Conservation (phyloP, 140 eudicot species). For the Senecio squalidus region DNA sequence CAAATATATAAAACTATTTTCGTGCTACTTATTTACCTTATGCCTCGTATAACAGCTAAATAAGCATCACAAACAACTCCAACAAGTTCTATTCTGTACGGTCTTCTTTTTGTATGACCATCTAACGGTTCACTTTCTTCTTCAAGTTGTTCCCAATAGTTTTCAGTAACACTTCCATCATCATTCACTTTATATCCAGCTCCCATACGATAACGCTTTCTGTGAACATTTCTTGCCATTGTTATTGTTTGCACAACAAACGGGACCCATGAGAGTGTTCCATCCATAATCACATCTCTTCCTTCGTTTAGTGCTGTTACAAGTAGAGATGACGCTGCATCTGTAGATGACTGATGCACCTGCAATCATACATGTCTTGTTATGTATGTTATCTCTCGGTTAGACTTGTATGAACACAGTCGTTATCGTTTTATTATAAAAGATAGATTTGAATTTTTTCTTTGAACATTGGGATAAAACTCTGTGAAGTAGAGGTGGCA, state of each 20-base stretch:
- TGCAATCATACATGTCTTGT: slow-evolving; percentile 16
- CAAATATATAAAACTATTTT: neutral
- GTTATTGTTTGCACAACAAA: slow-evolving; percentile 92
- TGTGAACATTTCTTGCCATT: slow-evolving; percentile 93
- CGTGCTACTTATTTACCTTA: slow-evolving; percentile 47
- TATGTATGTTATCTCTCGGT: neutral
- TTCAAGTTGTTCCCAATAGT: slow-evolving; percentile 86
- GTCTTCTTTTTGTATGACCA: slow-evolving; percentile 61
- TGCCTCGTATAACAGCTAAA: slow-evolving; percentile 93
- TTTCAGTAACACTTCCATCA: slow-evolving; percentile 74
- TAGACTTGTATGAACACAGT: neutral
- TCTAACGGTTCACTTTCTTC: slow-evolving; percentile 63
- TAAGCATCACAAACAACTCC: slow-evolving; percentile 97
- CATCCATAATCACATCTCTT: slow-evolving; percentile 90
- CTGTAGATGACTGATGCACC: slow-evolving; percentile 99
- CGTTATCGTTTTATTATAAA: neutral
- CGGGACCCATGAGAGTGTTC: slow-evolving; percentile 91
- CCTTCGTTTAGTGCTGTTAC: slow-evolving; percentile 95
- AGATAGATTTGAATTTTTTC: neutral
- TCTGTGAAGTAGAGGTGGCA: neutral
- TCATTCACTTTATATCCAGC: slow-evolving; percentile 61
- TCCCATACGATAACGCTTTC: slow-evolving; percentile 93
- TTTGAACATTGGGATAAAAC: neutral
- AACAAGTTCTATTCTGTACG: slow-evolving; percentile 85
- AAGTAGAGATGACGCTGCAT: slow-evolving; percentile 93